A percentile compares a stretch with the other conserved stretches of the same genome.
These are phyloP conservation scores for Conticribra weissflogii DNA, from an alignment of 108 stramenopile species.

Conservation along the genomic window DNA sequence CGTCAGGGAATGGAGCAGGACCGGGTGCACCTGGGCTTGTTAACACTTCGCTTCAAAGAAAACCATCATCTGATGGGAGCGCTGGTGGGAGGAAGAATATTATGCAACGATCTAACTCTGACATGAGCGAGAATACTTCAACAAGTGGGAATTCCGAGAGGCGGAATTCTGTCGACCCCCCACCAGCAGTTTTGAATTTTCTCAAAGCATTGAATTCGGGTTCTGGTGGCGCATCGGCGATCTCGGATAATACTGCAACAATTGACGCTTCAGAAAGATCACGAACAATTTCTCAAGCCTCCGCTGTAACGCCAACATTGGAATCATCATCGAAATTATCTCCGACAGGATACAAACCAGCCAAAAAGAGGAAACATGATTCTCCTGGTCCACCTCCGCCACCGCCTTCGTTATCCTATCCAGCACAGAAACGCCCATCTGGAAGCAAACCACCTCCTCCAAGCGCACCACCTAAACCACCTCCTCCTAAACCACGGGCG, in stretches of 20 bases:
- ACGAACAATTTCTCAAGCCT: background rate
- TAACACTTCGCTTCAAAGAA: background rate
- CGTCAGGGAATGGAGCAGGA: no score
- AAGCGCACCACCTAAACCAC: background rate
- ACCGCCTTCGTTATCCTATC: no score
- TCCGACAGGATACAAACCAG: no score
- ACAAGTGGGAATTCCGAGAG: background rate
- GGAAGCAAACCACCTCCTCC: no score
- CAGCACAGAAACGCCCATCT: no score
- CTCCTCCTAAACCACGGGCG: background rate
- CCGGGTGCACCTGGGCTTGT: no score
- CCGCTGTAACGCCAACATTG: no score
- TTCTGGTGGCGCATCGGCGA: background rate
- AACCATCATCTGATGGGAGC: background rate
- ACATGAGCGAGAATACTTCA: background rate
- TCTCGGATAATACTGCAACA: background rate
- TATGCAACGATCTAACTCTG: slow-evolving; percentile 1
- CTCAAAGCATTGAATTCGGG: slow-evolving; percentile 29
- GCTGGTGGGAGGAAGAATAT: background rate
- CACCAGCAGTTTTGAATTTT: slow-evolving; percentile 33
- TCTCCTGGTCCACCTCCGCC: no score
- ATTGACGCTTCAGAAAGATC: background rate
- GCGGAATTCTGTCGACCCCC: slow-evolving; percentile 17
- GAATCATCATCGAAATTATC: no score
- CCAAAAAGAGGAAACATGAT: no score